These are phyloP conservation scores for Brassica nigra DNA, from an alignment of 345 rosid species.

Conservation along the genomic window DNA sequence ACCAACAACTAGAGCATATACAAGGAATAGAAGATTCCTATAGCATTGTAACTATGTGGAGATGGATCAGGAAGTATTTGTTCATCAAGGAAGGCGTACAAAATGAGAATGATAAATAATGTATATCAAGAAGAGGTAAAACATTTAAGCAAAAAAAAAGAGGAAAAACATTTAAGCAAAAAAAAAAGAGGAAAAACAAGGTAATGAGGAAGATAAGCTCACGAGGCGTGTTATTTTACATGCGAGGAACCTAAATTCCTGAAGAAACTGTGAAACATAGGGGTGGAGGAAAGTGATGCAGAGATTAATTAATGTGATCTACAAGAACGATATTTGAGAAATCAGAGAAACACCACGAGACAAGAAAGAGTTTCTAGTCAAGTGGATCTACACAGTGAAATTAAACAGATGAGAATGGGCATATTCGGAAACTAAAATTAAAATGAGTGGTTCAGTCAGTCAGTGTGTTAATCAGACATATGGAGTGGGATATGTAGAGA, in stretches of 20 bases:
- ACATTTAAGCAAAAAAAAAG: not conserved
- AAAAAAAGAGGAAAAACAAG: not conserved
- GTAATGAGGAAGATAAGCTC: not conserved
- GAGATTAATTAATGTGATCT: not conserved
- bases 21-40: not conserved
- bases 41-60: not conserved
- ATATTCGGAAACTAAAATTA: not conserved
- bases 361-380: not conserved
- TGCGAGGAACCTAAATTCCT: not conserved
- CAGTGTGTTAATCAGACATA: not conserved
- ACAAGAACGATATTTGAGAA: not conserved
- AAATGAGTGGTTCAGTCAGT: not conserved
- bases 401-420: not conserved
- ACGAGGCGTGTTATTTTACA: not conserved
- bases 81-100: not conserved
- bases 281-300: not conserved
- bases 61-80: not conserved
- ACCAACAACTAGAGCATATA: not conserved
- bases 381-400: not conserved
- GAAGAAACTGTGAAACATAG: not conserved
- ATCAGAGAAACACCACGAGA: not conserved
- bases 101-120: not conserved
- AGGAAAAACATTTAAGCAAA: too few species aligned
- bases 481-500: not conserved
- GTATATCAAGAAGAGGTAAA: not conserved